Evolutionary conservation across 345 rosid species (phyloP).

Genomic region (Tarenaya hassleriana): DNA sequence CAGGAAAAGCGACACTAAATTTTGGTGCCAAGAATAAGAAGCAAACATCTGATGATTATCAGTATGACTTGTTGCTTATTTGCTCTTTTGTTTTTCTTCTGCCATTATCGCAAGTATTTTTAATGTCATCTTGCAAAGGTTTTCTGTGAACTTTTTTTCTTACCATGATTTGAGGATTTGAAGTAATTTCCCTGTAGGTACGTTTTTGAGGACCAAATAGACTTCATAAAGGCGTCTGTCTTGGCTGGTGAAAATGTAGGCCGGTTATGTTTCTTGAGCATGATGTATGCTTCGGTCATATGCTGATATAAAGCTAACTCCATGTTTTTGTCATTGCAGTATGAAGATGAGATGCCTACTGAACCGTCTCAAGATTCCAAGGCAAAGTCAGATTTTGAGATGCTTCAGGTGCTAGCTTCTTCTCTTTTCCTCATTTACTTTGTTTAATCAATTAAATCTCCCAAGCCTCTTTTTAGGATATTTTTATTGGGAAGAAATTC

Average conservation of each 20-base stretch:
- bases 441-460: conserved; percentile 6
- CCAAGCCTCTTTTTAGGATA: conserved; percentile 6
- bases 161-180: conserved; percentile 8
- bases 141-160: conserved; percentile 8
- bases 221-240: conserved; percentile 74
- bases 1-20: conserved; percentile 78
- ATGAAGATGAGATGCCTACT: conserved; percentile 36
- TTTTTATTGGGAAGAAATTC: conserved; percentile 4
- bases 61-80: conserved; percentile 39
- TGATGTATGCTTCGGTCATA: conserved; percentile 12
- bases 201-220: conserved; percentile 96
- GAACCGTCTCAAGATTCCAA: conserved; percentile 38
- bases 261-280: conserved; percentile 14
- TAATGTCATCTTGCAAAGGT: conserved; percentile 12
- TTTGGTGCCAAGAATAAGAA: conserved; percentile 85
- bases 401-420: conserved; percentile 57
- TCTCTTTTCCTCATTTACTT: conserved; percentile 3
- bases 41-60: conserved; percentile 58
- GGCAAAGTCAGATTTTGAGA: conserved; percentile 66
- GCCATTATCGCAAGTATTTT: conserved; percentile 2
- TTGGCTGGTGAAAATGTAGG: conserved; percentile 81
- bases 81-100: conserved; percentile 7
- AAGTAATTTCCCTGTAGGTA: conserved; percentile 35
- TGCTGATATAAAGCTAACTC: conserved; percentile 11
- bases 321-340: conserved; percentile 33